Base-by-base conservation (phyloP, 2,329 filamentous ascomycete species). In the Fusarium transvaalense region DNA sequence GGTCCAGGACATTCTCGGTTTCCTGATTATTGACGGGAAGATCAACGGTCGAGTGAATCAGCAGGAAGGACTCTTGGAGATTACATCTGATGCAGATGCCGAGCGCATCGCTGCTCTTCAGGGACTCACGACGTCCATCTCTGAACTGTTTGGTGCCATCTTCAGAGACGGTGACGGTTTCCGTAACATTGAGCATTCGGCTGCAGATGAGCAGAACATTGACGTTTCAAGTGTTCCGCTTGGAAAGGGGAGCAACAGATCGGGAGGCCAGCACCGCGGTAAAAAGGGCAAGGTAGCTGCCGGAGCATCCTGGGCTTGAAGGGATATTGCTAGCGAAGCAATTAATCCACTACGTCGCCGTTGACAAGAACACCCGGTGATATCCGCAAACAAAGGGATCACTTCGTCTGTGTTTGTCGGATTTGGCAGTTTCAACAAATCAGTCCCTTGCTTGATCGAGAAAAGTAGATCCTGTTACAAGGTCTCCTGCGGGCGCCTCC, bases 1-100 rank as follows among this genome's bases (percentile, higher is more conserved):
- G 80, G 94, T 97, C 4, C 91, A 97, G 81, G 96, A 99, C 74
- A 98, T 99, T 66, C 83, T 98, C n/a, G 91, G 94, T 47, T 97
- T 94, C 81, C 84, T 98, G 54, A 98, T 99, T 68, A 88, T 97
- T 64, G 93, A 97, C 77, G 91, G 92, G 75, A 93, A 94, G 78
- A 89, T 99, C 71, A 86, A 89, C 51, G 96, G 93, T 66, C 92
- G 91, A 79, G 95, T 99, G 75, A 92, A 99, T 80, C 93, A 98
- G 81, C 89, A 94, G 79, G 86, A 88, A 61, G 94, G 95, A 46
- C 92, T 90, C 1, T 89, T 99, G 23, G 89, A 94, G 79, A 93
- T 97, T 64, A 89, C 91, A 63, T 91, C 89, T 60, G 84, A 86
- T 56, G 89, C 86, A 45, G 93, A 97, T 79, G 86, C 86, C 45